phyloP scores from a whole-genome alignment of 441 rosid species.

The Gossypium schwendimanii region DNA sequence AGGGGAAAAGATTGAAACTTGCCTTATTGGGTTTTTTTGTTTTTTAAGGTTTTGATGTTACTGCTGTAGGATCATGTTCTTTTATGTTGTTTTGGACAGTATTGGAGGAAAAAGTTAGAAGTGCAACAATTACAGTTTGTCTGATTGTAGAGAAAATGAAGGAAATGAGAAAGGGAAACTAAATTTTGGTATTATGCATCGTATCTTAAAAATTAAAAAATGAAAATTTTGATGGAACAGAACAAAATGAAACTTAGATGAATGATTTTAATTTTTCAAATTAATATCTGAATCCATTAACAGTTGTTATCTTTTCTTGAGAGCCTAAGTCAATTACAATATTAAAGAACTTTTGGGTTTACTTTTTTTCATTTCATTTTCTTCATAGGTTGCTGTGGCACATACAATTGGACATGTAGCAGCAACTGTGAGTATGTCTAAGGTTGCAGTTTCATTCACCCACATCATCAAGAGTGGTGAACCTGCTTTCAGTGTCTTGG shows the following conservation, averaged over 20 bases:
- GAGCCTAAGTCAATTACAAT: neutral
- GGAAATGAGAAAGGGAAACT: constrained; percentile 19
- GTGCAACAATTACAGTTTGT: constrained; percentile 23
- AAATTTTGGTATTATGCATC: constrained; percentile 1
- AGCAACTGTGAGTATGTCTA: constrained; percentile 78
- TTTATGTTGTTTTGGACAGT: constrained; percentile 12
- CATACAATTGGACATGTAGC: constrained; percentile 81
- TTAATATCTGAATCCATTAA: neutral
- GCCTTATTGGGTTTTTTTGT: constrained; percentile 36
- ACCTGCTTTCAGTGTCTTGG: constrained; percentile 69
- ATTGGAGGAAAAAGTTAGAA: neutral
- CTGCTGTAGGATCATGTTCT: constrained; percentile 14
- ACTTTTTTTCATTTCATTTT: neutral
- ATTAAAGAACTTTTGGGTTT: neutral
- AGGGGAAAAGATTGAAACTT: constrained; percentile 21
- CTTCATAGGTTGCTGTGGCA: constrained; percentile 59
- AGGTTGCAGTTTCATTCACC: constrained; percentile 59
- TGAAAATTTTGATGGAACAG: neutral
- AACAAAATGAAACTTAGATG: neutral
- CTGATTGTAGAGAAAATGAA: constrained; percentile 25
- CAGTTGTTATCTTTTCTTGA: neutral
- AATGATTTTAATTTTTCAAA: neutral
- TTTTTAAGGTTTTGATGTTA: constrained; percentile 22
- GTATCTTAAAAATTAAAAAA: constrained; percentile 1
- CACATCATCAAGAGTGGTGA: constrained; percentile 75